Conservation (phyloP, 345 rosid species). For the Barbarea vulgaris region DNA sequence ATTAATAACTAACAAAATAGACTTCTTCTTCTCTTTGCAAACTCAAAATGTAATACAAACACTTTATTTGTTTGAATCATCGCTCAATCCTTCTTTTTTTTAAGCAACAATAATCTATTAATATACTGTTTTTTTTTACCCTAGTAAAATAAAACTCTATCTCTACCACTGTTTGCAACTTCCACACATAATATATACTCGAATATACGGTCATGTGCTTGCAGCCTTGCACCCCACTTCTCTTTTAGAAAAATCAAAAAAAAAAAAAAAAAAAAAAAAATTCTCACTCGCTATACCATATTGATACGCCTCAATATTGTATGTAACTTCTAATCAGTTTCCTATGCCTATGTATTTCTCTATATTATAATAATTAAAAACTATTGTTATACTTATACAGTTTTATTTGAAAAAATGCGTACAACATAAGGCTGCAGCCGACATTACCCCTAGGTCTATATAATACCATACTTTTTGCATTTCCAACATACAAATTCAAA, state of each 20-base stretch:
- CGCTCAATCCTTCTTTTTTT: too few relatives aligned
- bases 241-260: background rate
- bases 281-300: slow-evolving; percentile 27
- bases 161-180: too few relatives aligned
- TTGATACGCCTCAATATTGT: slow-evolving; percentile 32
- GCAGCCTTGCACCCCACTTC: slow-evolving; percentile 23
- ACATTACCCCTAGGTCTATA: slow-evolving; percentile 32
- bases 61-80: too few relatives aligned
- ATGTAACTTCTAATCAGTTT: slow-evolving; percentile 29
- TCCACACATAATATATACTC: slow-evolving; percentile 12
- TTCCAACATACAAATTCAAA: background rate
- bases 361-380: slow-evolving; percentile 14
- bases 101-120: too few relatives aligned
- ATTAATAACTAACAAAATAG: too few relatives aligned
- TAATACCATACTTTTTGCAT: slow-evolving; percentile 26
- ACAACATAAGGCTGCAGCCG: slow-evolving; percentile 26
- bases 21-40: too few relatives aligned
- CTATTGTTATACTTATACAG: slow-evolving; percentile 17
- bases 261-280: background rate
- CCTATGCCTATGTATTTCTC: slow-evolving; percentile 8
- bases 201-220: slow-evolving; percentile 13
- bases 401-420: slow-evolving; percentile 26
- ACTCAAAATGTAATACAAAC: too few relatives aligned
- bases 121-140: too few relatives aligned
- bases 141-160: too few relatives aligned